Base-by-base conservation (phyloP, 2,329 filamentous ascomycete genomes). In the Penicillium fuscoglaucum region DNA sequence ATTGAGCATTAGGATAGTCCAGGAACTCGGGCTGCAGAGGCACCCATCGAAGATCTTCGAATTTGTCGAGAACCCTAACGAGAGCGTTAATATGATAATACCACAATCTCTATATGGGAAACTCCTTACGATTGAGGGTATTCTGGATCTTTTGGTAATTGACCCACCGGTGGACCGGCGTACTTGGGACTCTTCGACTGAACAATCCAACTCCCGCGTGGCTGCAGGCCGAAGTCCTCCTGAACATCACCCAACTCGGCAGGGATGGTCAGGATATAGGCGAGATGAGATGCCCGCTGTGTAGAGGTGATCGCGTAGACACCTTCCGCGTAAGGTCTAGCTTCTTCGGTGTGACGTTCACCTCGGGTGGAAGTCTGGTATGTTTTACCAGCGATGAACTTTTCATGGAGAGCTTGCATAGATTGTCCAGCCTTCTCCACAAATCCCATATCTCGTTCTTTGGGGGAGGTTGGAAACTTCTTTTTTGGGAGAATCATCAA, bases 401-500 rank as follows among this genome's bases (percentile, higher is more conserved):
- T 83, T 4, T 90, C 85, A 68, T 88, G 89, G n/a, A 96, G 79
- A 7, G 88, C 82, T 28, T 86, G 79, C 67, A 92, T 86, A 0
- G 84, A 85, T 0, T 81, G 79, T 6, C 84, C 82, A 0, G 85
- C 79, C 74, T 93, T 93, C 70, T 96, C 90, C 1, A 96, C 90
- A 72, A 96, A 96, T 1, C 84, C 85, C 82, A 95, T 88, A 76
- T 91, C 93, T 12, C 85, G 80, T 65, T 96, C 90, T 12, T 77
- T 78, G 15, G 84, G 83, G 21, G 83, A 88, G 53, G 83, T 83
- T 0, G 92, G 92, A 10, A 95, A 84, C 2, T 85, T 84, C 73
- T 96, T 96, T 77, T 96, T 96, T 0, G 92, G 92, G 19, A 97
- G 76, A 0, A 88, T 87, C 52, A 96, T 79, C 4, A 96, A 78